Evolutionary conservation across 2,329 filamentous ascomycete genomes (phyloP).

Genomic region (Arthrobotrys sinensis): DNA sequence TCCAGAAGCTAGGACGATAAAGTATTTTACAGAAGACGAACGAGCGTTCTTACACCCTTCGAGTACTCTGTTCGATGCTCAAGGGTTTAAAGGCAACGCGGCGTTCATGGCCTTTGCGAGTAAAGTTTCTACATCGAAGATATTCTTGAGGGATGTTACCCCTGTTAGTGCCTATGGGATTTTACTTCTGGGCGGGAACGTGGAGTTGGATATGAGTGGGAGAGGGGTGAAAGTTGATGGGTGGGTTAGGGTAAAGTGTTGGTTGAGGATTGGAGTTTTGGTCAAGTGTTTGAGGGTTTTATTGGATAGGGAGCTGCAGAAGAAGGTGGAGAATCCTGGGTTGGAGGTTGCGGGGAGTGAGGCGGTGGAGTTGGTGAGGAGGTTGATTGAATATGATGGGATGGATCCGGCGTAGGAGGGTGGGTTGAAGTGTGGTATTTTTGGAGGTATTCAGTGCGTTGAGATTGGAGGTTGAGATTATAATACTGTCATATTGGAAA

Average conservation of each 20-base stretch:
- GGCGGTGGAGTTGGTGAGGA: constrained; percentile 82
- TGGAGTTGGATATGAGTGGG: constrained; percentile 88
- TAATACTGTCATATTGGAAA: too few species aligned
- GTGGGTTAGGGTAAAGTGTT: constrained; percentile 88
- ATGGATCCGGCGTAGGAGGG: constrained; percentile 72
- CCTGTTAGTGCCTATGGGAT: constrained; percentile 92
- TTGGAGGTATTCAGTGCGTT: neutral
- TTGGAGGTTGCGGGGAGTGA: constrained; percentile 74
- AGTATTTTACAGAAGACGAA: constrained; percentile 89
- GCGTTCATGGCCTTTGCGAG: constrained; percentile 90
- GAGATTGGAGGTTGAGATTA: too few species aligned
- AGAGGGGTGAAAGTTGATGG: constrained; percentile 91
- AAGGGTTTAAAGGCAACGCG: constrained; percentile 81
- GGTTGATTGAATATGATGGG: constrained; percentile 90
- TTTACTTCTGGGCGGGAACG: constrained; percentile 85
- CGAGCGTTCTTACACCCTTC: constrained; percentile 94
- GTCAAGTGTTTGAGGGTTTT: constrained; percentile 86
- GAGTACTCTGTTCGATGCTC: constrained; percentile 86
- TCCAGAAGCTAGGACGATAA: constrained; percentile 90
- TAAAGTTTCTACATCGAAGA: constrained; percentile 89
- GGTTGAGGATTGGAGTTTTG: constrained; percentile 94
- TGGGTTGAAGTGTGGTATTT: constrained; percentile 41
- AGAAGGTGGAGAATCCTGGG: constrained; percentile 83
- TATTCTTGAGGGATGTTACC: constrained; percentile 91
- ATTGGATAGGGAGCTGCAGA: constrained; percentile 86